phyloP scores from a whole-genome alignment of 306 rosid species.

The Malus sylvestris region DNA sequence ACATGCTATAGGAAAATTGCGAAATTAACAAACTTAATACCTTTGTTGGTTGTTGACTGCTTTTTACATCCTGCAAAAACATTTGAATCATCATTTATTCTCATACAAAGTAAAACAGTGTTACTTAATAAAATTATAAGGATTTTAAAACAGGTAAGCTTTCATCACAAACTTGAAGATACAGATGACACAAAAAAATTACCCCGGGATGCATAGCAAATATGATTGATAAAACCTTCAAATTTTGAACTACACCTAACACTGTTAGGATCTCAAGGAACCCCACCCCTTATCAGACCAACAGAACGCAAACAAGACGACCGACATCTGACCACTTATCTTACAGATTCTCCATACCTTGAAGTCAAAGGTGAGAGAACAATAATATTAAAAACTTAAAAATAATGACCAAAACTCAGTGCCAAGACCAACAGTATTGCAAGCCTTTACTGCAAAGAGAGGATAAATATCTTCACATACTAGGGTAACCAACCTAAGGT shows the following conservation, averaged over 20 bases:
- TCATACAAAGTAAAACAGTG: not conserved
- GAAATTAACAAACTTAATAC: constrained; percentile 16
- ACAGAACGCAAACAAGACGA: not conserved
- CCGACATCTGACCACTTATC: not conserved
- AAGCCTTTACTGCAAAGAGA: too few relatives aligned
- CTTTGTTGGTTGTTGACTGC: constrained; percentile 44
- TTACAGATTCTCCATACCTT: not conserved
- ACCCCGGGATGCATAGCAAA: not conserved
- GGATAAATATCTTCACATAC: too few relatives aligned
- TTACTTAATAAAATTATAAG: not conserved
- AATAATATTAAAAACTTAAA: not conserved
- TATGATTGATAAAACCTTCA: not conserved
- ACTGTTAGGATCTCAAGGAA: not conserved
- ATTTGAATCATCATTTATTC: constrained; percentile 11
- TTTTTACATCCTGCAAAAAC: constrained; percentile 29
- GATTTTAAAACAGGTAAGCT: not conserved
- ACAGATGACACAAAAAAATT: not conserved
- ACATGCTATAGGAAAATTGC: not conserved
- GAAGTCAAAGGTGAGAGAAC: not conserved
- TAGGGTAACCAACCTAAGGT: too few relatives aligned
- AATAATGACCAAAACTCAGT: not conserved
- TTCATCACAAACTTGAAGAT: not conserved
- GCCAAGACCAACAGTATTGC: not conserved
- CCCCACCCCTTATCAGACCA: too few relatives aligned
- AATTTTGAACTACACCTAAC: not conserved